Percentiles rank a stretch among this genome's conserved stretches.
phyloP scores from a whole-genome alignment of 768 basidiomycete species.

The Termitomyces heimii region DNA sequence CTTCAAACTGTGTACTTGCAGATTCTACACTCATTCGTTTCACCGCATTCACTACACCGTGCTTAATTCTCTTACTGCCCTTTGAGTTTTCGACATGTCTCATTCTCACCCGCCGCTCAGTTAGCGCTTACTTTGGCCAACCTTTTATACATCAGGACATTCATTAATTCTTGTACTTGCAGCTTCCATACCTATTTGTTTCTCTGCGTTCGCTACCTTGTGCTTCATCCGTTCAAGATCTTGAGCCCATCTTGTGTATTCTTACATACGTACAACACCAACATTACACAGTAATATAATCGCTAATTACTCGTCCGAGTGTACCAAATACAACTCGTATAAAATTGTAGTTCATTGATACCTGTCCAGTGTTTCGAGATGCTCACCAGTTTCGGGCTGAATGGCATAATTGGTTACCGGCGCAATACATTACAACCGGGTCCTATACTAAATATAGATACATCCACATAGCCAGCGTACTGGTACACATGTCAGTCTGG shows the following conservation, averaged over 20 bases:
- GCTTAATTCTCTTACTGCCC: background rate
- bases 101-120: background rate
- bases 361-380: background rate
- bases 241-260: background rate
- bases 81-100: background rate
- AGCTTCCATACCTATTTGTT: background rate
- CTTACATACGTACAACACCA: background rate
- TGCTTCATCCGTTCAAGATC: background rate
- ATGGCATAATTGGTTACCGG: background rate
- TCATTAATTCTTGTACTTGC: background rate
- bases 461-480: background rate
- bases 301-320: background rate
- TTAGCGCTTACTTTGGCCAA: background rate
- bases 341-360: background rate
- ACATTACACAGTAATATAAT: background rate
- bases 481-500: background rate
- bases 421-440: background rate
- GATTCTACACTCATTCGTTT: background rate
- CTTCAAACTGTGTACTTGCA: background rate
- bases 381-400: background rate
- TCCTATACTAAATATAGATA: background rate
- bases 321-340: background rate
- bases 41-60: background rate
- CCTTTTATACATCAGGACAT: background rate
- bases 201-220: background rate